Evolutionary conservation across 768 basidiomycete species (phyloP).

Genomic region (Lentinula sp.): DNA sequence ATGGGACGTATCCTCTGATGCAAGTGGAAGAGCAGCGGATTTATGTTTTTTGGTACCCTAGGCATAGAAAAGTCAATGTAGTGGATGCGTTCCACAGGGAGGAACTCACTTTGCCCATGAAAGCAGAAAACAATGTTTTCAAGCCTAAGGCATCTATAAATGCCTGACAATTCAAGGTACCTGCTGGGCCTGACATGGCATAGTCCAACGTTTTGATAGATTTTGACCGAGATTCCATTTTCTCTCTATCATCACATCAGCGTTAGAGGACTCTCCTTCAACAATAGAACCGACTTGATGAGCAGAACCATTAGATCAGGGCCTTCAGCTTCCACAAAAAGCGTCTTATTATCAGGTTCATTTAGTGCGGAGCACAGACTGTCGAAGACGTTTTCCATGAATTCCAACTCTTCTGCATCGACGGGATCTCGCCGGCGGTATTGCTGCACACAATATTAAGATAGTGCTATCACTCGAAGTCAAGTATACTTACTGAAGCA

Average conservation of each 20-base stretch:
- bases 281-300: conserved; percentile 68
- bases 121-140: conserved; percentile 83
- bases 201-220: conserved; percentile 90
- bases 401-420: conserved; percentile 89
- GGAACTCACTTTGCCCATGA: conserved; percentile 85
- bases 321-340: conserved; percentile 88
- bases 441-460: conserved; percentile 44
- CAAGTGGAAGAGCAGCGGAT: conserved; percentile 34
- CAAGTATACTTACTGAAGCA: conserved; percentile 61
- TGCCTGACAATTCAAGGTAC: conserved; percentile 66
- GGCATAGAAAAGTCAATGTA: conserved; percentile 10
- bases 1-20: conserved; percentile 81
- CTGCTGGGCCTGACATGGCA: conserved; percentile 75
- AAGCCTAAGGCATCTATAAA: conserved; percentile 88
- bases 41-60: conserved; percentile 65
- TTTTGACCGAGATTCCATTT: conserved; percentile 70
- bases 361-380: conserved; percentile 78
- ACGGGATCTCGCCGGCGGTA: conserved; percentile 81
- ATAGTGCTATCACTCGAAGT: conserved; percentile 6
- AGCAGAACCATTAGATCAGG: conserved; percentile 97
- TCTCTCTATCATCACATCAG: conserved; percentile 53
- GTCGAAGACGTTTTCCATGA: conserved; percentile 97
- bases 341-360: conserved; percentile 71
- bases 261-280: background rate
- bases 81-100: background rate